These are phyloP conservation scores for Ammopiptanthus mongolicus DNA, from an alignment of 306 rosid species.

Conservation along the genomic window DNA sequence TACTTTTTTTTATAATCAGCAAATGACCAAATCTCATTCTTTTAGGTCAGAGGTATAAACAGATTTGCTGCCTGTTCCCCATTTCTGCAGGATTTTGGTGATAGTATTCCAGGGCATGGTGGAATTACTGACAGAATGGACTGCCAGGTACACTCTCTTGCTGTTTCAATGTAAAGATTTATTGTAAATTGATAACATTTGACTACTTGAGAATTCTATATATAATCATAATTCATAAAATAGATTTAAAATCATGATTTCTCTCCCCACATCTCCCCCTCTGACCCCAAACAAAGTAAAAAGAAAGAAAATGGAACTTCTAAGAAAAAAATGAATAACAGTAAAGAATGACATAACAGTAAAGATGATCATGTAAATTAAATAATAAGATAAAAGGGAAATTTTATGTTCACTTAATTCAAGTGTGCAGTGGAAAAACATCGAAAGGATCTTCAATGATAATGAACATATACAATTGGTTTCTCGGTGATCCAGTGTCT, in stretches of 20 bases:
- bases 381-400: background rate
- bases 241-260: background rate
- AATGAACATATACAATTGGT: slow-evolving; percentile 2
- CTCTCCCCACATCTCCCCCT: background rate
- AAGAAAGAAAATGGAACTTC: background rate
- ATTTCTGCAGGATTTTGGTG: slow-evolving; percentile 85
- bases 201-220: background rate
- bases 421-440: background rate
- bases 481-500: background rate
- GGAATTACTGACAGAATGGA: slow-evolving; percentile 99
- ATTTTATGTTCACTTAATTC: background rate
- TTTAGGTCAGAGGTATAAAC: slow-evolving; percentile 7
- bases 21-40: slow-evolving; percentile 12
- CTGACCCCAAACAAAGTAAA: background rate
- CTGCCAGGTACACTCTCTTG: slow-evolving; percentile 69
- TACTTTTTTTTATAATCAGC: slow-evolving; percentile 10
- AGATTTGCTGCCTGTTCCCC: background rate
- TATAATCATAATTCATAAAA: background rate
- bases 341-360: background rate
- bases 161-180: slow-evolving; percentile 5
- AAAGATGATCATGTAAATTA: background rate
- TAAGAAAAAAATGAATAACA: background rate
- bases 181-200: background rate
- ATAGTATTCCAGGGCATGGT: slow-evolving; percentile 98
- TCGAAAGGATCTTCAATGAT: slow-evolving; percentile 2